These are phyloP conservation scores for Fagopyrum tataricum DNA, from an alignment of 148 eudicot genomes.

Conservation along the genomic window DNA sequence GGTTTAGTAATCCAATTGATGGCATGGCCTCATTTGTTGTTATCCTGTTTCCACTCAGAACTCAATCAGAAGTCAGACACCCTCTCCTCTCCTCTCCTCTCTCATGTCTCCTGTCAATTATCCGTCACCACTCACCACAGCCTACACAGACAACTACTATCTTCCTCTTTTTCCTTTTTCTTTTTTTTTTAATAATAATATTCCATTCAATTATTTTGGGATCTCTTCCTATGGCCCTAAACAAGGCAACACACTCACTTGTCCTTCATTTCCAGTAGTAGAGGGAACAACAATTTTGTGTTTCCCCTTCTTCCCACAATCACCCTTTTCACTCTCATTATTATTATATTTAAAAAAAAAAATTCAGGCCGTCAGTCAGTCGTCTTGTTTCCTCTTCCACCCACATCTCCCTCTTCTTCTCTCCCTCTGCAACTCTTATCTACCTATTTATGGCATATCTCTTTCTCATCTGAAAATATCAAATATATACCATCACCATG, in stretches of 20 bases:
- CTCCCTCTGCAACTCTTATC: background rate
- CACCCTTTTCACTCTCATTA: background rate
- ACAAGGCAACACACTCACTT: background rate
- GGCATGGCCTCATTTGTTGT: background rate
- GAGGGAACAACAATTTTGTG: constrained; percentile 4
- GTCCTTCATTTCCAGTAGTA: constrained; percentile 9
- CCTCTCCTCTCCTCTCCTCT: background rate
- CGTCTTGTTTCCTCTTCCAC: background rate
- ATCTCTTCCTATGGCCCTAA: background rate
- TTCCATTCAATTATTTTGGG: background rate
- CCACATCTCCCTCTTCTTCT: background rate
- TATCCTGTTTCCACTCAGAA: background rate
- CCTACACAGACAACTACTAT: background rate
- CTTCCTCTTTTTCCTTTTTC: background rate
- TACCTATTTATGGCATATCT: background rate
- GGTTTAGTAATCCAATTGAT: background rate
- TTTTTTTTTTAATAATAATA: too few relatives aligned
- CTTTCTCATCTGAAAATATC: too few relatives aligned
- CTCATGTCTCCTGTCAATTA: background rate
- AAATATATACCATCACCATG: background rate
- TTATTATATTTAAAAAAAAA: background rate
- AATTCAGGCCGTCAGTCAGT: background rate
- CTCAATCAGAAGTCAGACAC: background rate
- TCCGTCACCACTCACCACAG: background rate
- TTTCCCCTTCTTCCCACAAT: constrained; percentile 4